These are phyloP conservation scores for Poa pratensis DNA, from an alignment of 176 grass and related monocot genomes.

Conservation along the genomic window DNA sequence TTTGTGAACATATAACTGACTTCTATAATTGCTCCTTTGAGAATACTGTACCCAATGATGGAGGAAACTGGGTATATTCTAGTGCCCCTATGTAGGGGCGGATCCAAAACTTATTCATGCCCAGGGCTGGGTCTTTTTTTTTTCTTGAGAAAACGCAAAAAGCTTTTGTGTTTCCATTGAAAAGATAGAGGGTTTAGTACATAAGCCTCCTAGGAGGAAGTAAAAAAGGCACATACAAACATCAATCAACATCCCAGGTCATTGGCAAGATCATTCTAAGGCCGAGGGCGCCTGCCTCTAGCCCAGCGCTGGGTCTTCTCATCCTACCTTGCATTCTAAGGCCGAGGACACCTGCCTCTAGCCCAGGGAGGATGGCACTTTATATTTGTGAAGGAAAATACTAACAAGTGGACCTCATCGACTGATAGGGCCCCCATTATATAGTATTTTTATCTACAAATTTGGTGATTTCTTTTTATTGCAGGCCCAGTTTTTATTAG, in stretches of 20 bases:
- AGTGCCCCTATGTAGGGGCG: background rate
- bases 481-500: slow-evolving; percentile 82
- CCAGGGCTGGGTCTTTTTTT: too few relatives aligned
- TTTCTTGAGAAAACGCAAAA: too few relatives aligned
- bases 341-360: too few relatives aligned
- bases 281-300: too few relatives aligned
- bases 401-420: background rate
- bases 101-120: background rate
- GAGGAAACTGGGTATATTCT: background rate
- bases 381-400: too few relatives aligned
- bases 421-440: background rate
- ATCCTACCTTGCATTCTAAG: background rate
- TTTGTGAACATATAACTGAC: slow-evolving; percentile 18
- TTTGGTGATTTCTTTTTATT: slow-evolving; percentile 42
- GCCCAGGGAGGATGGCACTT: too few relatives aligned
- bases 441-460: slow-evolving; percentile 16
- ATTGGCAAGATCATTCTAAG: too few relatives aligned
- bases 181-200: too few relatives aligned
- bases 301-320: background rate
- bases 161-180: too few relatives aligned
- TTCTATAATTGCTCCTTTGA: slow-evolving; percentile 2
- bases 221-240: too few relatives aligned
- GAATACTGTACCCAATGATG: slow-evolving; percentile 11
- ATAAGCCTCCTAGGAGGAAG: too few relatives aligned
- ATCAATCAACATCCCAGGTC: too few relatives aligned